These are phyloP conservation scores for Diospyros lotus DNA, from an alignment of 148 eudicot species.

Conservation along the genomic window DNA sequence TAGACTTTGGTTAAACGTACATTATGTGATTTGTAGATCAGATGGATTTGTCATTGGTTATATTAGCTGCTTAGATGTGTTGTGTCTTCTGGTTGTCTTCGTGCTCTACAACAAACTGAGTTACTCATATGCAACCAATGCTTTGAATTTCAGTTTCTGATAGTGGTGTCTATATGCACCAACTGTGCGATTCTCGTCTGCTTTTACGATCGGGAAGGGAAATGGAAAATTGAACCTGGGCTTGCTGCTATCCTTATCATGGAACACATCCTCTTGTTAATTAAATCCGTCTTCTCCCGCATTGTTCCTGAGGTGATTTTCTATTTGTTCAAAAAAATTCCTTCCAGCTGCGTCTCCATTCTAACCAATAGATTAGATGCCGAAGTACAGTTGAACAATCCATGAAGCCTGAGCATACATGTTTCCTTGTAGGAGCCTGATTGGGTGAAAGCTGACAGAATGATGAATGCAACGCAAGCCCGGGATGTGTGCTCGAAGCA, in stretches of 20 bases:
- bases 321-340: background rate
- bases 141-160: conserved; percentile 50
- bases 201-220: conserved; percentile 79
- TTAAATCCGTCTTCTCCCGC: conserved; percentile 81
- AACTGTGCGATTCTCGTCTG: conserved; percentile 78
- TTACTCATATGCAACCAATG: background rate
- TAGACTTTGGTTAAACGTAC: too few relatives aligned
- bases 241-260: conserved; percentile 77
- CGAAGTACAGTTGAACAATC: background rate
- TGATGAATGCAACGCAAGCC: conserved; percentile 69
- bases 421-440: conserved; percentile 63
- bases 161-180: conserved; percentile 85
- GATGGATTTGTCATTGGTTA: background rate
- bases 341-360: background rate
- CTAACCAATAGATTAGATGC: background rate
- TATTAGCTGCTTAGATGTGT: background rate
- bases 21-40: too few relatives aligned
- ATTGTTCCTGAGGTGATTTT: conserved; percentile 76
- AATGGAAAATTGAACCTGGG: conserved; percentile 89
- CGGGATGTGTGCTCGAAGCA: conserved; percentile 65
- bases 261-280: conserved; percentile 78
- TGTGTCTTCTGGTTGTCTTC: background rate
- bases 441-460: conserved; percentile 82
- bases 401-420: too few relatives aligned
- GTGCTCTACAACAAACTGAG: background rate